Conservation (phyloP, 2,329 filamentous ascomycete genomes). For the Claviceps pazoutovae region DNA sequence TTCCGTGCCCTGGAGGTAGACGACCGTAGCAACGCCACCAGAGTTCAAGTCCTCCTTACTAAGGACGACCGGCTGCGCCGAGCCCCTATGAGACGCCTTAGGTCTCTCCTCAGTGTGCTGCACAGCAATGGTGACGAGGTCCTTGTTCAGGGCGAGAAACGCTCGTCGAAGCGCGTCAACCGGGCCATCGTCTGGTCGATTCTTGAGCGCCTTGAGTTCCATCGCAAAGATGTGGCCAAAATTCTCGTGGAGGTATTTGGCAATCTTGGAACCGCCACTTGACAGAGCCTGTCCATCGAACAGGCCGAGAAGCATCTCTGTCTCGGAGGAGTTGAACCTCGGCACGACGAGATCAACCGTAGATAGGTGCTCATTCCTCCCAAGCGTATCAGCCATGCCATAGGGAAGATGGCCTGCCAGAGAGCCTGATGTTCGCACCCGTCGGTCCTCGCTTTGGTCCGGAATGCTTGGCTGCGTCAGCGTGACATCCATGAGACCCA, state of each 20-base stretch:
- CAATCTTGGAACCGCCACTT: slow-evolving; percentile 83
- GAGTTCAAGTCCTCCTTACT: slow-evolving; percentile 81
- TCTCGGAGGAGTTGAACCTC: slow-evolving; percentile 76
- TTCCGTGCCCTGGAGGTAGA: slow-evolving; percentile 81
- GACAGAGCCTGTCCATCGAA: slow-evolving; percentile 90
- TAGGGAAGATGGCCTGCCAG: slow-evolving; percentile 82
- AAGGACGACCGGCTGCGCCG: slow-evolving; percentile 59
- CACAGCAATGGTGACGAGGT: slow-evolving; percentile 72
- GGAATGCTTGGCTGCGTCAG: slow-evolving; percentile 86
- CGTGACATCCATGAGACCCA: slow-evolving; percentile 96
- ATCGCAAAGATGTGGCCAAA: slow-evolving; percentile 74
- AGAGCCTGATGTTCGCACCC: slow-evolving; percentile 94
- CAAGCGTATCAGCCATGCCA: slow-evolving; percentile 92
- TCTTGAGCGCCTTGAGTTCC: slow-evolving; percentile 63
- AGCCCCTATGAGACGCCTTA: slow-evolving; percentile 53
- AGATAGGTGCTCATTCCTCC: slow-evolving; percentile 85
- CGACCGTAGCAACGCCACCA: slow-evolving; percentile 80
- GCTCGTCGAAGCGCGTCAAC: slow-evolving; percentile 72
- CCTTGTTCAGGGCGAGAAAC: slow-evolving; percentile 85
- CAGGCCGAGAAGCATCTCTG: slow-evolving; percentile 82
- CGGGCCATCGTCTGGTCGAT: slow-evolving; percentile 56
- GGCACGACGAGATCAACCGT: slow-evolving; percentile 93
- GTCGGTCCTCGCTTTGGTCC: slow-evolving; percentile 86
- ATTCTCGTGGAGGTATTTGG: slow-evolving; percentile 92
- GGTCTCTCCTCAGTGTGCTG: slow-evolving; percentile 66